Base-by-base conservation (phyloP, 2,329 filamentous ascomycete genomes). In the Fusarium sp. region DNA sequence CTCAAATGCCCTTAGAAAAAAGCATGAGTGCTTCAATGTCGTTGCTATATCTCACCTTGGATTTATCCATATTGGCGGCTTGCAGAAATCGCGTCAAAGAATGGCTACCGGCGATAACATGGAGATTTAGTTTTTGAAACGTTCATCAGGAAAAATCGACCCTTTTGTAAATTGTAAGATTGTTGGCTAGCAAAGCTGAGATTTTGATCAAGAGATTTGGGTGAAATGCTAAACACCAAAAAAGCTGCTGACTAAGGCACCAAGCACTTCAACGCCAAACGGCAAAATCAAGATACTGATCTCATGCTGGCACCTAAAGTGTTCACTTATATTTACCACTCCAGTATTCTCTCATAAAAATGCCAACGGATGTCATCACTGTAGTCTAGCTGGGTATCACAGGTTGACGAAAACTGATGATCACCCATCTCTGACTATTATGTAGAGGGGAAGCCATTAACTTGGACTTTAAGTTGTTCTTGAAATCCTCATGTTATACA, bases 181-280 rank as follows among this genome's bases (percentile, higher is more conserved):
- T 44, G 28, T 44, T 22, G 24, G n/a, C 34, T 46, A 24, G 46
- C 33, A 55, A 48, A 43, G 45, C 38, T 53, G 52, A 55, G 53
- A 44, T 40, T 43, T 48, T 45, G 24, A 43, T 33, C 14, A 15
- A 40, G 24, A 52, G 45, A 42, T 59, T 43, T 24, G 51, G 39
- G 42, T 53, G 63, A 66, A 72, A 71, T 60, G 68, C 40, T 68
- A 39, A 60, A 71, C 52, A 58, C 43, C 63, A 56, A 50, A 68
- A 31, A 63, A 36, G 36, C 38, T 67, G 71, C 71, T 72, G 71
- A 72, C 71, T 72, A 73, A 72, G 71, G 43, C 65, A 58, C 22
- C 20, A 6, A 53, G 22, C 34, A 45, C 18, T 28, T 38, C 14
- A 14, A 43, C 18, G 39, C 18, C n/a, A 8, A 34, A 60, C 18